phyloP scores from a whole-genome alignment of 768 basidiomycete species.

The Astraeus odoratus region DNA sequence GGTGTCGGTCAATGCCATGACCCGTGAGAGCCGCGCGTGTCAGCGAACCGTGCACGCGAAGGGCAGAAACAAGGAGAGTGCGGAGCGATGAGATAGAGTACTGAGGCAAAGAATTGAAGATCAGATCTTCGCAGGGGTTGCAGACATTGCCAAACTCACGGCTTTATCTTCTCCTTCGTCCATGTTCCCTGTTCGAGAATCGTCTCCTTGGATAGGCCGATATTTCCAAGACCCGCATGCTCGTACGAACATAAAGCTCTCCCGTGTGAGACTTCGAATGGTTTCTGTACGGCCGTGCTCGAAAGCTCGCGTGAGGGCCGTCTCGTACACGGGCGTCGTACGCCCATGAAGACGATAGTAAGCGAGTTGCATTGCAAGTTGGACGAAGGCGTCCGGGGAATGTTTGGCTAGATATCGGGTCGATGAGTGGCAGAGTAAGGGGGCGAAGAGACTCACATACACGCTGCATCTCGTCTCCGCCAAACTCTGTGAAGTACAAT shows the following conservation, averaged over 20 bases:
- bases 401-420: conserved; percentile 42
- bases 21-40: conserved; percentile 77
- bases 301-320: conserved; percentile 82
- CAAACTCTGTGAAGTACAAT: conserved; percentile 77
- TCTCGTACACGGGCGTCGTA: conserved; percentile 91
- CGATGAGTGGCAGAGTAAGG: too few relatives aligned
- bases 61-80: conserved; percentile 55
- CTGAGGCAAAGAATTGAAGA: conserved; percentile 5
- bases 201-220: not conserved
- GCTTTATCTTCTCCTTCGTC: not conserved
- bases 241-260: conserved; percentile 56
- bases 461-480: conserved; percentile 80
- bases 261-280: conserved; percentile 65
- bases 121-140: not conserved
- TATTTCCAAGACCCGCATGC: conserved; percentile 15
- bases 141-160: not conserved
- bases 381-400: conserved; percentile 82
- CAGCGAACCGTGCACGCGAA: conserved; percentile 63
- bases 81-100: conserved; percentile 27
- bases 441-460: conserved; percentile 59
- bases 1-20: conserved; percentile 82
- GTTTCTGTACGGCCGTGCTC: conserved; percentile 87
- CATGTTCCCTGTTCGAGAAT: not conserved
- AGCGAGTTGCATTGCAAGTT: conserved; percentile 88
- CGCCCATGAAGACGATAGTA: conserved; percentile 74